Base-by-base conservation (phyloP, 345 rosid genomes). In the Dipteronia sinensis region DNA sequence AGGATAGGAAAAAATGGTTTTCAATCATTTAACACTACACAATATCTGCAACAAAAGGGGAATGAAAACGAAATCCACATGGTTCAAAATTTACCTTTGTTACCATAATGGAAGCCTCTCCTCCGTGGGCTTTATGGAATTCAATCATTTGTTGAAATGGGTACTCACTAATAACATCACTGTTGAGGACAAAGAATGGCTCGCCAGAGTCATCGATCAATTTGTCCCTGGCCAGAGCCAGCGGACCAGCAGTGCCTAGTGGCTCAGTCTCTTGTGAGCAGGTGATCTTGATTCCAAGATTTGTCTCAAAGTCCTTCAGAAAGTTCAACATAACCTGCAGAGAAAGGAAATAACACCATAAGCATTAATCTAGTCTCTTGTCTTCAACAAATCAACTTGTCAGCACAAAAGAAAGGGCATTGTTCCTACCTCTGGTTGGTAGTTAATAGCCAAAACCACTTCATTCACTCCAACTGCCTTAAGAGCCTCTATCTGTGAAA, bases 261-360 rank as follows among this genome's bases (percentile, higher is more conserved):
- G 99, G 99, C 88, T 96, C 99, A 4, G 99, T 96, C 91, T 96
- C 99, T 82, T 92, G 99, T 56, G 98, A 96, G 86, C 97, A 96
- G 40, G 93, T 92, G 86, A 96, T 96, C 82, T 81, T 96, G 80
- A 96, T 94, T 42, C 92, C 97, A 17, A 96, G 89, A 83, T 94
- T 92, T 20, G 93, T 77, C 85, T 96, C 99, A 79, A 90, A 94
- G 23, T 91, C 97, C 72, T 96, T 96, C 89, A 94, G 81, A 86
- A 96, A 96, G 87, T 89, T 94, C 71, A 94, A 75, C 99, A 96
- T 96, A 79, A 94, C 90, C 98, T 95, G 86, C 78, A 76, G 17
- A 74, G 67, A 72, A 27, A 65, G 51, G 49, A 6, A 67, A 51
- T 11, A 71, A 46, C 61, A 17, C 31, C 59, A 74, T 46, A 19